phyloP scores from a whole-genome alignment of 768 basidiomycete genomes.

The Mycena chlorophos region DNA sequence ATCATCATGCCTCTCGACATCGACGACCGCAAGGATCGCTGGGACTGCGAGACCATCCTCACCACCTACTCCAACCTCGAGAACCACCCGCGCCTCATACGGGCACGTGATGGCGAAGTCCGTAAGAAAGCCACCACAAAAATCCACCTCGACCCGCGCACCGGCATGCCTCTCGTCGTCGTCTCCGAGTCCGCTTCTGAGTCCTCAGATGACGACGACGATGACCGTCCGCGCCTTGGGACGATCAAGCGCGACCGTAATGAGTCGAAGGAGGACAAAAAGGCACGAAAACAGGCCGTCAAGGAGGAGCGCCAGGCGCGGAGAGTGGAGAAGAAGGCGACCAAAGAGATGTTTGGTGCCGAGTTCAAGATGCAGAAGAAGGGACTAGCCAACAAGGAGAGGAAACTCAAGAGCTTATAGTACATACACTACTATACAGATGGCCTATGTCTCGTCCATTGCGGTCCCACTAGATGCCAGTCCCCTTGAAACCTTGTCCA shows the following conservation, averaged over 20 bases:
- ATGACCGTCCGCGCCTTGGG: slow-evolving; percentile 28
- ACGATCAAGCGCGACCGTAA: slow-evolving; percentile 71
- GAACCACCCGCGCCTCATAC: slow-evolving; percentile 91
- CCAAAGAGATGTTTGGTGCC: slow-evolving; percentile 59
- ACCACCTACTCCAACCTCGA: slow-evolving; percentile 96
- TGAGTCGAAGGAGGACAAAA: slow-evolving; percentile 78
- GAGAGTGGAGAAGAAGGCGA: slow-evolving; percentile 66
- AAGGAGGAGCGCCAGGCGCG: slow-evolving; percentile 67
- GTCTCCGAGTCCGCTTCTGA: slow-evolving; percentile 32
- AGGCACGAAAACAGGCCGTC: slow-evolving; percentile 65
- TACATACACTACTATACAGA: slow-evolving; percentile 8
- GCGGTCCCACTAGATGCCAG: background rate
- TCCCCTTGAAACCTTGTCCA: slow-evolving; percentile 22
- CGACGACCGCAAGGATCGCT: slow-evolving; percentile 69
- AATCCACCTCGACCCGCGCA: slow-evolving; percentile 73
- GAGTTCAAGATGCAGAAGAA: slow-evolving; percentile 66
- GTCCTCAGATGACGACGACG: slow-evolving; percentile 9
- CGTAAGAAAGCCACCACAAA: slow-evolving; percentile 46
- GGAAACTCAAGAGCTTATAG: slow-evolving; percentile 48
- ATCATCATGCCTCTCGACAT: slow-evolving; percentile 42
- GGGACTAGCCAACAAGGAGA: slow-evolving; percentile 46
- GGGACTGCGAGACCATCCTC: slow-evolving; percentile 97
- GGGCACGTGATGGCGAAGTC: slow-evolving; percentile 48
- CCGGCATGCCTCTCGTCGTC: slow-evolving; percentile 67
- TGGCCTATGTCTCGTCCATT: slow-evolving; percentile 12